A percentile compares a stretch with the other conserved stretches of the same genome.
These are phyloP conservation scores for Camelina hispida DNA, from an alignment of 345 rosid genomes.

Conservation along the genomic window DNA sequence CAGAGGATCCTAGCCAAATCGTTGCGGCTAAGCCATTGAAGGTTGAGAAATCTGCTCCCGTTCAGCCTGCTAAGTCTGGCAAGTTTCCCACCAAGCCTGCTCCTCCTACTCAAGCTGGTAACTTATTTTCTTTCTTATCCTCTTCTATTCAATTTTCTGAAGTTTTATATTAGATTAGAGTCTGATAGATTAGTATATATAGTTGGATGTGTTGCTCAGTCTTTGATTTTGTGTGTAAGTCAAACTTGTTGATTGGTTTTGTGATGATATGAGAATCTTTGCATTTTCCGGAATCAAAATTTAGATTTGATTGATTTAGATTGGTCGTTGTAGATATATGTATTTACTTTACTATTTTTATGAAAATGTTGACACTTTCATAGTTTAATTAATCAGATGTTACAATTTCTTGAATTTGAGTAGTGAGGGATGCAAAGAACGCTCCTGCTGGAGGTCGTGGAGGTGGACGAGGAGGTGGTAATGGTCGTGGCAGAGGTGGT, in stretches of 20 bases:
- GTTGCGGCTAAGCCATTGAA: constrained; percentile 62
- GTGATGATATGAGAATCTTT: not conserved
- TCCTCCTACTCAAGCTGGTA: constrained; percentile 88
- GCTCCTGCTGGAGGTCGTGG: constrained; percentile 56
- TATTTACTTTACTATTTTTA: too few species aligned
- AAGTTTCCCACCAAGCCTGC: constrained; percentile 77
- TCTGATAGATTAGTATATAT: not conserved
- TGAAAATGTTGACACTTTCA: not conserved
- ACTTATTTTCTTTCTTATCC: not conserved
- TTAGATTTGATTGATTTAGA: not conserved
- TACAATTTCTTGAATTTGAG: not conserved
- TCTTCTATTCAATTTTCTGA: not conserved
- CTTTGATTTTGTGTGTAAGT: constrained; percentile 1
- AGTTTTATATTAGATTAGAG: not conserved
- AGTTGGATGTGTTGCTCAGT: constrained; percentile 13
- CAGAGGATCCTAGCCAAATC: constrained; percentile 66
- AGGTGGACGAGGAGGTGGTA: constrained; percentile 49
- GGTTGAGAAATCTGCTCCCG: constrained; percentile 44
- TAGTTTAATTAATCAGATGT: not conserved
- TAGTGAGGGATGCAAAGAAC: constrained; percentile 72
- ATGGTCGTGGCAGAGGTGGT: constrained; percentile 47
- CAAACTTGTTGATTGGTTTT: constrained; percentile 11
- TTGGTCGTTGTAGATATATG: not conserved
- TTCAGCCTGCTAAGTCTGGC: constrained; percentile 56
- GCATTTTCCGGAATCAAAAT: not conserved